Percentiles rank a stretch among this genome's conserved stretches.
Conservation (phyloP, 805 yeast species). For the Ogataea philodendri region DNA sequence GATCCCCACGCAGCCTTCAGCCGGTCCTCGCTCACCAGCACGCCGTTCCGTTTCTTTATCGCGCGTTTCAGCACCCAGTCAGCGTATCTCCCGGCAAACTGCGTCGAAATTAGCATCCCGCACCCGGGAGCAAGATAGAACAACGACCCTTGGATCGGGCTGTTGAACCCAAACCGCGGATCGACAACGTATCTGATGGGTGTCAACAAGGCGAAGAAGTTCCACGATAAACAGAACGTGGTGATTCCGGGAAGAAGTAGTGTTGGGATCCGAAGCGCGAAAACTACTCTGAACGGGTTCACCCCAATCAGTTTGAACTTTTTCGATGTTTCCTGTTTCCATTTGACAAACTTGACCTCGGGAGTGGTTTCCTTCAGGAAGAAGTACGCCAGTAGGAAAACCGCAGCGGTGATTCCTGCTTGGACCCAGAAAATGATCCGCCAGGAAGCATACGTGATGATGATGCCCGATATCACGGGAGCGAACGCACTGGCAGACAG, state of each 20-base stretch:
- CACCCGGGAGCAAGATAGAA: constrained; percentile 54
- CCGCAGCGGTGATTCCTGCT: constrained; percentile 40
- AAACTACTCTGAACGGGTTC: constrained; percentile 44
- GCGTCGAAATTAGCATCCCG: constrained; percentile 49
- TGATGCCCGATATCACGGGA: constrained; percentile 49
- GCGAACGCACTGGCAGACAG: constrained; percentile 52
- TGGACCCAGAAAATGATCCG: constrained; percentile 49
- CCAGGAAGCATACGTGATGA: constrained; percentile 50
- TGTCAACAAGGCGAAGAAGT: constrained; percentile 48
- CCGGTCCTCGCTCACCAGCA: constrained; percentile 50
- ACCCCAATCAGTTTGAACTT: constrained; percentile 39
- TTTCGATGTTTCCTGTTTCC: constrained; percentile 29
- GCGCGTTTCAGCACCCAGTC: constrained; percentile 44
- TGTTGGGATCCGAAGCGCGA: constrained; percentile 41
- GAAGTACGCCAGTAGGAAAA: constrained; percentile 33
- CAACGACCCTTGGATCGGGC: constrained; percentile 48
- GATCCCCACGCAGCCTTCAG: constrained; percentile 39
- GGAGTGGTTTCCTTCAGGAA: constrained; percentile 46
- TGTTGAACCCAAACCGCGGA: constrained; percentile 47
- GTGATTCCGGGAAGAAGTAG: constrained; percentile 41
- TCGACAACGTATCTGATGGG: constrained; percentile 54
- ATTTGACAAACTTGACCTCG: constrained; percentile 29
- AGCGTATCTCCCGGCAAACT: constrained; percentile 49
- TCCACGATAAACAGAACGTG: constrained; percentile 39
- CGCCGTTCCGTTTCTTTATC: constrained; percentile 38